Base-by-base conservation (phyloP, 441 rosid species). In the Viola pubescens region DNA sequence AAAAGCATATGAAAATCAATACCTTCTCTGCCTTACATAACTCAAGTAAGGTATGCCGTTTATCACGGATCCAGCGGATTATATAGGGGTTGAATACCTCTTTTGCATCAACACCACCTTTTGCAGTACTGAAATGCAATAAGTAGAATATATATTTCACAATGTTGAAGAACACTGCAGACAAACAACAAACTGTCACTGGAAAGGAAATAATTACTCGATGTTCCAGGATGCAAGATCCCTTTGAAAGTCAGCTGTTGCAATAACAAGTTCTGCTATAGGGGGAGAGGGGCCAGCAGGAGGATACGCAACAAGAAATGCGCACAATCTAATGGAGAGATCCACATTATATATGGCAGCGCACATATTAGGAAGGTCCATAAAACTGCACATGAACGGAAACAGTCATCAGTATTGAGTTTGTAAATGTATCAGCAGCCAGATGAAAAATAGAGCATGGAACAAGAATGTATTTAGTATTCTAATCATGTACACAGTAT, bases 231-330 rank as follows among this genome's bases (percentile, higher is more conserved):
- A 72, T 59, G 79, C 72, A 68, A 92, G 80, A 75, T 89, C 96
- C 74, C 74, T 77, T 77, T 92, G 96, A 76, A 92, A 89, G 67
- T 89, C 97, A 12, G 92, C 86, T 58, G 98, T 84, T 64, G 97
- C 82, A 60, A 87, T 86, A 57, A 87, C 82, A 70, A 92, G 94
- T 59, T 92, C 98, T 50, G 84, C 76, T 40, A 89, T 86, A 14
- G 91, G 83, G 48, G 81, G 74, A 11, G 89, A 87, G 16, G 86
- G 97, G 47, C 92, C 89, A 58, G 96, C 73, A 73, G 98, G 96
- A 52, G 96, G 92, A 68, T 94, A 92, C 37, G 88, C 78, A 61
- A 76, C 72, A 59, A 92, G 94, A 73, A 92, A 87, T 48, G 80
- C 67, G 12, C 78, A 80, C 65, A 92, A 75, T 70, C 96, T 76